Evolutionary conservation across 306 rosid genomes (phyloP).

Genomic region (Rosa persica): DNA sequence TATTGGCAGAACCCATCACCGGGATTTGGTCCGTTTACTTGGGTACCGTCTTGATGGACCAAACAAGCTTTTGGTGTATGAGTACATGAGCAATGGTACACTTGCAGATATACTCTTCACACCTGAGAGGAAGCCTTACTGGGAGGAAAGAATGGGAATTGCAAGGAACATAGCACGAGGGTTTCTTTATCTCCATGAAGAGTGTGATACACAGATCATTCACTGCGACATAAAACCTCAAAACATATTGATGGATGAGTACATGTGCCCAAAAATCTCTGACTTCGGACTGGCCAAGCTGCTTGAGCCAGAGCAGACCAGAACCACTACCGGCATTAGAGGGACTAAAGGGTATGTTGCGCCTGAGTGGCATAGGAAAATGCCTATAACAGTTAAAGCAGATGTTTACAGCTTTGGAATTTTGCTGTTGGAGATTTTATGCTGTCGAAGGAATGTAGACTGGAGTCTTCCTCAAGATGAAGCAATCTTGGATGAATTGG

Average conservation of each 20-base stretch:
- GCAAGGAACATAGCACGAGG: conserved; percentile 29
- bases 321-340: conserved; percentile 27
- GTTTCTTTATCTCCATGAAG: conserved; percentile 36
- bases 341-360: conserved; percentile 37
- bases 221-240: conserved; percentile 38
- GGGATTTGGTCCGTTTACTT: conserved; percentile 20
- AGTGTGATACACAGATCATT: conserved; percentile 28
- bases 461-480: conserved; percentile 16
- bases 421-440: conserved; percentile 27
- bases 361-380: conserved; percentile 30
- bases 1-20: conserved; percentile 32
- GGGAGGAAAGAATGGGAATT: conserved; percentile 25
- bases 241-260: conserved; percentile 32
- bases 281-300: conserved; percentile 34
- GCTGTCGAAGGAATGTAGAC: conserved; percentile 18
- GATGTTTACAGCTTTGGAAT: conserved; percentile 37
- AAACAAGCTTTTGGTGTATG: conserved; percentile 26
- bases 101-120: conserved; percentile 31
- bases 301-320: conserved; percentile 24
- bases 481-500: conserved; percentile 29
- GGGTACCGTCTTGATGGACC: conserved; percentile 24
- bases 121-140: not conserved
- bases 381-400: conserved; percentile 23
- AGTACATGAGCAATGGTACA: conserved; percentile 31
- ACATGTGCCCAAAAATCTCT: conserved; percentile 10